A percentile compares a stretch with the other conserved stretches of the same genome.
These are phyloP conservation scores for Leishmania mexicana DNA, from an alignment of 208 protist genomes.

Conservation along the genomic window DNA sequence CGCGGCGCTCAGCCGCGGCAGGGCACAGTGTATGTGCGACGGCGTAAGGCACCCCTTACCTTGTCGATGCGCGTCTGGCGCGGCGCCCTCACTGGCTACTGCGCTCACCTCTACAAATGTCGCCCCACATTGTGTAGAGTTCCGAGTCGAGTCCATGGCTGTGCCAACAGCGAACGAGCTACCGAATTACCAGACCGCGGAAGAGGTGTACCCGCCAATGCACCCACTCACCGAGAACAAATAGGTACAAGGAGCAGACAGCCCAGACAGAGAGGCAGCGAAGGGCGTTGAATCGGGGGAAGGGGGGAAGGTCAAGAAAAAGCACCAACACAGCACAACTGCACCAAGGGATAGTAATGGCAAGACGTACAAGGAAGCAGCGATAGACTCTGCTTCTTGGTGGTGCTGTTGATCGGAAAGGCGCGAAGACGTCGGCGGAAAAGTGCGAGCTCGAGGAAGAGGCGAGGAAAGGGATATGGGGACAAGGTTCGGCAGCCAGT, in stretches of 20 bases:
- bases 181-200: neutral
- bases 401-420: neutral
- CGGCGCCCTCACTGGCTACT: neutral
- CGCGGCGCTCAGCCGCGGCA: constrained; percentile 1
- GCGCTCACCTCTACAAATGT: neutral
- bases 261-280: neutral
- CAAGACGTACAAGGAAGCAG: neutral
- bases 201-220: neutral
- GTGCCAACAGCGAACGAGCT: neutral
- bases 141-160: neutral
- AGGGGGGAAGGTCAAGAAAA: neutral
- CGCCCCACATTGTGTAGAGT: neutral
- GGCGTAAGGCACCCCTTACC: neutral
- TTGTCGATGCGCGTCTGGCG: neutral
- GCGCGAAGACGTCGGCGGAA: neutral
- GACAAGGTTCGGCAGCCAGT: no score
- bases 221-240: neutral
- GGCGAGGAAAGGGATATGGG: neutral
- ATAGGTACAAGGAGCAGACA: neutral
- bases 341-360: neutral
- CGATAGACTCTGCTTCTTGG: neutral
- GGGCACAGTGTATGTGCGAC: neutral
- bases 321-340: neutral
- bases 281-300: neutral
- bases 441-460: neutral